Conservation (phyloP, 192 early-diverging fungal genomes). For the Entomortierella parvispora region DNA sequence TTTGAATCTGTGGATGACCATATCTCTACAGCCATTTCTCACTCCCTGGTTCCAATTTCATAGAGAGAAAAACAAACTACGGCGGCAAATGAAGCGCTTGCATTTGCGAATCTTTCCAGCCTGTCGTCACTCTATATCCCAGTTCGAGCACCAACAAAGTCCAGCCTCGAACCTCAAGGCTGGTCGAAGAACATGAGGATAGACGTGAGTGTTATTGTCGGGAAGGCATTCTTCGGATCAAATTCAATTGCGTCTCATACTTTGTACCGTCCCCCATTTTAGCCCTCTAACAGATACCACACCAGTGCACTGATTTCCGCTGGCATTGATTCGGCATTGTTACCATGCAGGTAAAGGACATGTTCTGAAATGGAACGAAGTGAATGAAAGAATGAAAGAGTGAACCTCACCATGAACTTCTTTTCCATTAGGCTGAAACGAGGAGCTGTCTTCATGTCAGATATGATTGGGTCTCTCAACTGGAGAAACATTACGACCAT, state of each 20-base stretch:
- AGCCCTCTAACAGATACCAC: constrained; percentile 58
- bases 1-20: neutral
- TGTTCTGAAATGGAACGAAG: no score
- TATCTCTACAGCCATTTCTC: neutral
- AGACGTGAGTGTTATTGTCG: no score
- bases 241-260: no score
- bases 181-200: constrained; percentile 48
- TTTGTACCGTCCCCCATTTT: no score
- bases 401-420: neutral
- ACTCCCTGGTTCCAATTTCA: neutral
- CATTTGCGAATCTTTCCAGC: constrained; percentile 48
- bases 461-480: constrained; percentile 52
- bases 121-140: constrained; percentile 65
- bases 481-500: constrained; percentile 58
- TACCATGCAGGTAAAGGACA: constrained; percentile 53
- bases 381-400: constrained; percentile 1
- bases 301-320: constrained; percentile 64
- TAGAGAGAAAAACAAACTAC: constrained; percentile 47
- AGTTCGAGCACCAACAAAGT: constrained; percentile 47
- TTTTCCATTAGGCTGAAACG: constrained; percentile 28
- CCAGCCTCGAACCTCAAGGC: constrained; percentile 14
- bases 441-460: constrained; percentile 30
- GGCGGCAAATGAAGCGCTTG: constrained; percentile 52
- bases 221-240: no score
- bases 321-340: constrained; percentile 58